Evolutionary conservation across 2,329 filamentous ascomycete species (phyloP), one percentile per base, ranked within the genome.

Genomic region (Venturia oleaginea): DNA sequence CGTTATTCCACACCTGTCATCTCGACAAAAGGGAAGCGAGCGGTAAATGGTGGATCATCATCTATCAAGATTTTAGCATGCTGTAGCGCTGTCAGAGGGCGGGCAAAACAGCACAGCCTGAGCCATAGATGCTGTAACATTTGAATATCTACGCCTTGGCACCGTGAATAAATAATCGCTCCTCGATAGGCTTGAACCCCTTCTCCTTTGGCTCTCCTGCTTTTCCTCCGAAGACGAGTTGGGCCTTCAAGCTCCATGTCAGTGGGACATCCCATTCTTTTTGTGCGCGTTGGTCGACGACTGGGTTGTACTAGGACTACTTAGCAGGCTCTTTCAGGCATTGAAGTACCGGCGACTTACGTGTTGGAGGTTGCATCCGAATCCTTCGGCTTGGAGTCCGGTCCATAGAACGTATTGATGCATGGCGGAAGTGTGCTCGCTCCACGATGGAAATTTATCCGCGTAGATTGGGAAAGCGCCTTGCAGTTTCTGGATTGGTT

Each of bases 351-450:
- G 54, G 22, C n/a, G 13, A 64, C 40, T 32, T 30, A 64, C 54
- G 80, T 96, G 92, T 82, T 96, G 92, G 63, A 96, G 83, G 82
- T 92, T 96, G 74, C 88, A 89, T 68, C 91, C 91, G 65, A 95
- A 84, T 37, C 92, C 91, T 74, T 94, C 91, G 66, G 87, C 82
- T 78, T 92, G 89, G 65, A 96, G 85, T 4, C 87, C 89, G 22
- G 87, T 87, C 92, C 92, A 96, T 69, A 91, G 74, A 68, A 85
- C 80, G 77, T 84, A 89, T 80, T 96, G 90, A 72, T 90, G 84
- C 86, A 96, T 96, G 76, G 84, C 92, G 74, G 83, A 84, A 67
- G 87, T 86, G 78, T 96, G 91, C 68, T 83, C 79, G 65, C 86
- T 86, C 90, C 90, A 96, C 70, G 74, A 73, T 67, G 86, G 86